phyloP scores from a whole-genome alignment of 345 rosid genomes.

The Turritis glabra region DNA sequence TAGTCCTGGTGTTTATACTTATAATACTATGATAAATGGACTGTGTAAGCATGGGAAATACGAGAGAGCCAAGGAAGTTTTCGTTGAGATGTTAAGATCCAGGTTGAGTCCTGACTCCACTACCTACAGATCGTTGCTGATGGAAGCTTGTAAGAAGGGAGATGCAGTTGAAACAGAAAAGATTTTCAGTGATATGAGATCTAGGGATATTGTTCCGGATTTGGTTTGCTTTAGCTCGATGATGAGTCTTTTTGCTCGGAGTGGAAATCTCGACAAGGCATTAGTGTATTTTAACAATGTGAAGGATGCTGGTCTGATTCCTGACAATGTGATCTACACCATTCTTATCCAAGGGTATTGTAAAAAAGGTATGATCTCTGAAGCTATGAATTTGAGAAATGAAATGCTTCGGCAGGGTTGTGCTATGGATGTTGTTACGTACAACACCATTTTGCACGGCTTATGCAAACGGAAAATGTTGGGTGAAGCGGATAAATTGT shows the following conservation, averaged over 20 bases:
- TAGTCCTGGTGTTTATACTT: conserved; percentile 63
- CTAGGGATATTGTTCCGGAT: conserved; percentile 58
- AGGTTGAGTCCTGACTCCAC: conserved; percentile 69
- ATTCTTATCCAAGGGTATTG: conserved; percentile 77
- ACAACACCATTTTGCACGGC: conserved; percentile 72
- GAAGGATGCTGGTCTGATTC: conserved; percentile 60
- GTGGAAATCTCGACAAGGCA: conserved; percentile 55
- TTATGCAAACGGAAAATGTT: conserved; percentile 72
- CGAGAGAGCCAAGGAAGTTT: conserved; percentile 60
- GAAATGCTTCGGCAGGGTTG: conserved; percentile 76
- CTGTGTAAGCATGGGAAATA: conserved; percentile 55
- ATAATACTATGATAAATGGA: conserved; percentile 65
- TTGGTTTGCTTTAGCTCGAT: conserved; percentile 64
- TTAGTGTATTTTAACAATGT: conserved; percentile 50
- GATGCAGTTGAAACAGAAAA: conserved; percentile 50
- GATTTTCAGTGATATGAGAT: conserved; percentile 57
- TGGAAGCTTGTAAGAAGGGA: conserved; percentile 63
- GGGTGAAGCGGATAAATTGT: conserved; percentile 61
- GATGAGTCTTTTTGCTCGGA: conserved; percentile 52
- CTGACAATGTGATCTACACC: conserved; percentile 69
- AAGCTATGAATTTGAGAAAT: conserved; percentile 66
- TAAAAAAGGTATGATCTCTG: conserved; percentile 52
- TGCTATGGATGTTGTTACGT: conserved; percentile 70
- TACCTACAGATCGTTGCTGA: conserved; percentile 68
- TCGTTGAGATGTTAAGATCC: conserved; percentile 53